Evolutionary conservation across 495 filamentous ascomycete species (phyloP), one percentile per base, ranked within the genome.

Genomic region (Parathielavia hyrcaniae): DNA sequence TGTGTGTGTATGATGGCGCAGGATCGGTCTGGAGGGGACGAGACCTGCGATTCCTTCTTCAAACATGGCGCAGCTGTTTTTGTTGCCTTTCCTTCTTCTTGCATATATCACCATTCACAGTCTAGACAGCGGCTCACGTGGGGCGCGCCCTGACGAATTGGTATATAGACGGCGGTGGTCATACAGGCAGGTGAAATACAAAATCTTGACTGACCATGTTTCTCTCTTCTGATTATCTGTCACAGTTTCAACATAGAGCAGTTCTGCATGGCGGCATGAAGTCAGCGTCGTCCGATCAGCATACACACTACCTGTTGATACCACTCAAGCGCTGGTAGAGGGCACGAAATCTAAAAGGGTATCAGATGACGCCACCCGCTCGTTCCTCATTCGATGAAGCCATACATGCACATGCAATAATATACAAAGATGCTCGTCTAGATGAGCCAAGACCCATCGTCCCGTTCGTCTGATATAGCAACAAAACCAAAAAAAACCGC

Each of bases 1-100:
- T 36, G 35, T n/a, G n/a, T n/a, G 48, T 50, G 48, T 50, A 50
- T 50, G n/a, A 50, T 50, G 48, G 3, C 0, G 30, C n/a, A n/a
- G 32, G 20, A 19, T 20, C 36, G n/a, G 45, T 22, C 13, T 5
- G 13, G 4, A 16, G 4, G 44, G 45, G 20, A 11, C 9, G 41
- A 19, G 7, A 19, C 17, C 5, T 44, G n/a, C 41, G 41, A 44
- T 44, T 20, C 17, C 41, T 44, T 22, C 22, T 47, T 22, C 34
- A 30, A 8, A 5, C 30, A 35, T 49, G 10, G 17, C 17, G 13
- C 14, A 6, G 11, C 36, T 39, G 36, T 39, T 39, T 5, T 11
- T 30, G 14, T 48, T 14, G 4, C 13, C n/a, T 23, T 16, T 46
- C 12, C 44, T 14, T 20, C 20, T 4, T 32, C 32, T 48, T 48